Evolutionary conservation across 345 rosid genomes (phyloP).

Genomic region (Rubroshorea leprosula): DNA sequence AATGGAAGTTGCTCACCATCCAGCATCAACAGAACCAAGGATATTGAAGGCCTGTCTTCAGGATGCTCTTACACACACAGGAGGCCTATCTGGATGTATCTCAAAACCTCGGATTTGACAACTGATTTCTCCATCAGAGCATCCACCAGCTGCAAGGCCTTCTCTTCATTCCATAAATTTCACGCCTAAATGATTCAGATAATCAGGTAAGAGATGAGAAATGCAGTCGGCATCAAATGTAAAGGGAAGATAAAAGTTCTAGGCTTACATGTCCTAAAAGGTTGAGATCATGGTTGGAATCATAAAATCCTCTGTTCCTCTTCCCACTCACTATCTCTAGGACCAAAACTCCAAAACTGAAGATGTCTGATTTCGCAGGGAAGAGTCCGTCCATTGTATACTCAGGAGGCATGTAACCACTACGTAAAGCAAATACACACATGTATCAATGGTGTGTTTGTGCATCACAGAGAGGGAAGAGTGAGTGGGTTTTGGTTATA

Average conservation of each 20-base stretch:
- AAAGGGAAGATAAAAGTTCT: no score
- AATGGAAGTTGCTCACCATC: no score
- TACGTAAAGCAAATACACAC: slow-evolving; percentile 8
- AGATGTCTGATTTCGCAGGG: slow-evolving; percentile 39
- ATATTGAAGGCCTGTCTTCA: no score
- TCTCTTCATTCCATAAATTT: slow-evolving; percentile 38
- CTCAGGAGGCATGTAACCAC: slow-evolving; percentile 46
- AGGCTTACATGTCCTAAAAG: slow-evolving; percentile 22
- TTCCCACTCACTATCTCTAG: slow-evolving; percentile 44
- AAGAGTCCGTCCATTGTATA: slow-evolving; percentile 34
- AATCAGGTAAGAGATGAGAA: no score
- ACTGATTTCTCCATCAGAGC: background rate
- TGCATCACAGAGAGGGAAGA: background rate
- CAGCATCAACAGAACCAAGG: no score
- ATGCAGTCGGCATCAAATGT: no score
- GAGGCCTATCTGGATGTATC: slow-evolving; percentile 19
- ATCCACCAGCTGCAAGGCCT: background rate
- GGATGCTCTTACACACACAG: slow-evolving; percentile 13
- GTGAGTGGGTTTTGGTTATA: background rate
- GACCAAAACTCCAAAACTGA: slow-evolving; percentile 38
- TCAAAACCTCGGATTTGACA: slow-evolving; percentile 4
- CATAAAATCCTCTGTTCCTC: slow-evolving; percentile 17
- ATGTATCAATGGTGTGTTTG: background rate
- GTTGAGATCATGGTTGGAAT: slow-evolving; percentile 19
- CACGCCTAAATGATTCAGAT: slow-evolving; percentile 34